Base-by-base conservation (phyloP, 1,284 basidiomycete genomes). In the Ustilago nuda region DNA sequence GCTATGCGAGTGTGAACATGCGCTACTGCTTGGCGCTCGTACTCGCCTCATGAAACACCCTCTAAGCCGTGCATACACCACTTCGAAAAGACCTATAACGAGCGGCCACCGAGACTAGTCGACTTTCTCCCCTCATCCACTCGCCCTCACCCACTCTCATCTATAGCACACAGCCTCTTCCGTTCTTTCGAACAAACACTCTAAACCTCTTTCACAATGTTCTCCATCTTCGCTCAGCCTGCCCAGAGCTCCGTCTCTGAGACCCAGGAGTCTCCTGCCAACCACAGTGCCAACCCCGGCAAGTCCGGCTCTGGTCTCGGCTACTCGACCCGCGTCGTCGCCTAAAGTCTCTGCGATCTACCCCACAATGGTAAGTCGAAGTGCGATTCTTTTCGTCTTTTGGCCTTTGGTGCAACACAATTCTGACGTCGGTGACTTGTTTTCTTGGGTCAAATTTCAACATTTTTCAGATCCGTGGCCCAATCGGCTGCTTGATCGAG, bases 141-240 rank as follows among this genome's bases (percentile, higher is more conserved):
- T 66, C 63, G 43, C 68, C 55, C 59, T 56, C 56, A 35, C 37
- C 33, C 55, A 60, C 43, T 45, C 43, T 45, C 46, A 50, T 33
- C 30, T 32, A 45, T 30, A 57, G 9, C 57, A 48, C 27, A 55
- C 39, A 30, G 32, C 50, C 56, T 56, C 54, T 52, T 48, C 37
- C 46, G 53, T 51, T 67, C 61, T 51, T 60, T 54, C 64, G 53
- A 67, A 63, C 60, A 50, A 23, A 43, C 32, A 56, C 41, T n/a
- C 43, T 41, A 52, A 37, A 43, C 45, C 51, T 48, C 23, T 61
- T 13, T 43, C 19, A 66, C 39, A 56, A 72, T 72, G 70, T 57
- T 72, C 57, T 63, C 70, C 57, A 66, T 67, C 61, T 72, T 72
- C 53, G 35, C 56, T 46, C 69, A 72, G 69, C 51, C 60, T 19